These are phyloP conservation scores for Phytophthora podocarpi DNA, from an alignment of 352 stramenopile species.

Conservation along the genomic window DNA sequence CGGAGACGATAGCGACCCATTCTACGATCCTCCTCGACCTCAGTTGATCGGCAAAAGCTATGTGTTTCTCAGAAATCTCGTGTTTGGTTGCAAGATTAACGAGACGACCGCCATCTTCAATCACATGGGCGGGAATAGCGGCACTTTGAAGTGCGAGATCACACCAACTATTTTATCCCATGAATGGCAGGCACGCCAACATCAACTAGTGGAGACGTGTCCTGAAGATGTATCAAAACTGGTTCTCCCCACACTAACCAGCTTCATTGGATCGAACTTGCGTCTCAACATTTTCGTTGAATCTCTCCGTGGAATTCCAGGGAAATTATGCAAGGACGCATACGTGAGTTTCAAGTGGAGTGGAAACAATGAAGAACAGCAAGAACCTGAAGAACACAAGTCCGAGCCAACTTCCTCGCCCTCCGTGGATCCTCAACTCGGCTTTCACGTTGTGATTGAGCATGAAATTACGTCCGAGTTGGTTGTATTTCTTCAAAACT, in stretches of 20 bases:
- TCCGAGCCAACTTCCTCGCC: slow-evolving; percentile 50
- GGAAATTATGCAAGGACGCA: slow-evolving; percentile 74
- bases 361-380: background rate
- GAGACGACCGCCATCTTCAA: slow-evolving; percentile 71
- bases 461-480: slow-evolving; percentile 55
- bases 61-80: slow-evolving; percentile 65
- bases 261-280: slow-evolving; percentile 61
- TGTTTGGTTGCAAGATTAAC: slow-evolving; percentile 65
- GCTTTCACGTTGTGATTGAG: slow-evolving; percentile 67
- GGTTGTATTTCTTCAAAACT: slow-evolving; percentile 43
- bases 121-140: slow-evolving; percentile 39
- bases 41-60: slow-evolving; percentile 81
- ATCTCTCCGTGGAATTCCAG: slow-evolving; percentile 60
- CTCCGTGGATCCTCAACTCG: slow-evolving; percentile 63
- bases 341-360: slow-evolving; percentile 66
- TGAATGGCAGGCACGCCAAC: slow-evolving; percentile 76
- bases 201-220: slow-evolving; percentile 64
- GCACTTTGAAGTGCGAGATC: slow-evolving; percentile 63
- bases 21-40: slow-evolving; percentile 70
- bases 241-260: slow-evolving; percentile 45
- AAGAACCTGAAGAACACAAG: slow-evolving; percentile 39
- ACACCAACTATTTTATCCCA: slow-evolving; percentile 67
- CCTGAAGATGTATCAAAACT: slow-evolving; percentile 45
- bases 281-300: slow-evolving; percentile 60
- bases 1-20: slow-evolving; percentile 64